Conservation (phyloP, 129 eudicot species). For the Gnaphalium uliginosum region DNA sequence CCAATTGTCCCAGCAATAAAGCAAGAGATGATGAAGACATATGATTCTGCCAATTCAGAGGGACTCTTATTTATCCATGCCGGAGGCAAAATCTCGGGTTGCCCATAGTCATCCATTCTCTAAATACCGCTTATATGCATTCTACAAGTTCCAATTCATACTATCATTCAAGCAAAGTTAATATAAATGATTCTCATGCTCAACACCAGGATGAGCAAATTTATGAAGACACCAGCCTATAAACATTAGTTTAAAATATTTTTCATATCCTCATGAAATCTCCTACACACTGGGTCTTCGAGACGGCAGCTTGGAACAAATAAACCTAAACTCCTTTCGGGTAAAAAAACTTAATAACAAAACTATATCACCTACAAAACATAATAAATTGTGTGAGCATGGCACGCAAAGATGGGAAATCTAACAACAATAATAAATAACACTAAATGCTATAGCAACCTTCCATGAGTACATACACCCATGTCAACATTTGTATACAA, state of each 20-base stretch:
- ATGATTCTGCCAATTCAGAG: slow-evolving; percentile 71
- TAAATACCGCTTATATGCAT: slow-evolving; percentile 30
- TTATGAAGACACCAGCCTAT: neutral
- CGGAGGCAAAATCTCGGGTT: slow-evolving; percentile 55
- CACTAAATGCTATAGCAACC: neutral
- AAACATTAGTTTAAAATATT: slow-evolving; percentile 1
- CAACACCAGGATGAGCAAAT: neutral
- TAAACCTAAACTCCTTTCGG: neutral
- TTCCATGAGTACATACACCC: slow-evolving; percentile 5
- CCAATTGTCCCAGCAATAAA: slow-evolving; percentile 89
- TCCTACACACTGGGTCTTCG: slow-evolving; percentile 1
- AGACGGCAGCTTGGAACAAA: slow-evolving; percentile 10
- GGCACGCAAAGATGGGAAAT: slow-evolving; percentile 4
- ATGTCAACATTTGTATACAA: slow-evolving; percentile 11
- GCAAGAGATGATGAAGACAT: slow-evolving; percentile 71
- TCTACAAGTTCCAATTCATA: slow-evolving; percentile 28
- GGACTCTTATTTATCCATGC: slow-evolving; percentile 62
- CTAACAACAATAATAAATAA: slow-evolving; percentile 8
- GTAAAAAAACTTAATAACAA: neutral
- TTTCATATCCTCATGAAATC: slow-evolving; percentile 1
- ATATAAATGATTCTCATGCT: neutral
- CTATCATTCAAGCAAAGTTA: slow-evolving; percentile 15
- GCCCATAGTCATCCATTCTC: slow-evolving; percentile 79
- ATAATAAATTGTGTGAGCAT: slow-evolving; percentile 12
- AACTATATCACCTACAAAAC: slow-evolving; percentile 28